Evolutionary conservation across 2,329 filamentous ascomycete genomes (phyloP), one percentile per base, ranked within the genome.

Genomic region (Cladophialophora yegresii): DNA sequence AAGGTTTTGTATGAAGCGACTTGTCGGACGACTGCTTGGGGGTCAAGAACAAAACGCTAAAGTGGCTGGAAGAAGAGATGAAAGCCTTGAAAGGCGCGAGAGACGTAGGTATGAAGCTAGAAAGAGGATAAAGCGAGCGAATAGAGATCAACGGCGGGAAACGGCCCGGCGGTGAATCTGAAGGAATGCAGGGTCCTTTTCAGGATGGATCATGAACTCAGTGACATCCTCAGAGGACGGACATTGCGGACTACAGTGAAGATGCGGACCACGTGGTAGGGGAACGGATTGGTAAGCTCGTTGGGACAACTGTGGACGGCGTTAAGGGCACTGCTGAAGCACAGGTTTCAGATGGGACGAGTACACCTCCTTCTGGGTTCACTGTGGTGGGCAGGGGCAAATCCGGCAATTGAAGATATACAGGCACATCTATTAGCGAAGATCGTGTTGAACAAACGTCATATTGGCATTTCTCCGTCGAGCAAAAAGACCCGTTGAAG

Each of bases 281-380:
- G 13, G 13, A 23, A 32, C 3, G 55, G 57, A 59, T 59, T 59
- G 49, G 32, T 59, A 59, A 59, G 57, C 57, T 23, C 49, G 36
- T 43, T 43, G 36, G 36, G 36, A 43, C 36, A n/a, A 43, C 16
- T 8, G 6, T 43, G 16, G n/a, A 43, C n/a, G 36, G 36, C 36
- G n/a, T n/a, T n/a, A 3, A 16, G 36, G 36, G 36, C n/a, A 43
- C 16, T 8, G 16, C 13, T 43, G 13, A 43, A 43, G 36, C 36
- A n/a, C 36, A 3, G 1, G 36, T 43, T 20, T 43, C 36, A 43
- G 36, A 43, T n/a, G 8, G 13, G n/a, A 43, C 36, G n/a, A n/a
- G 36, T 43, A 43, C 36, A 43, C 36, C n/a, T 43, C 36, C 36
- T 43, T 43, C n/a, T n/a, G 16, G 36, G 36, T n/a, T 43, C 7